A percentile compares a stretch with the other conserved stretches of the same genome.
Evolutionary conservation across 139 green algal species (phyloP).

Genomic region (Chlorella sp.): DNA sequence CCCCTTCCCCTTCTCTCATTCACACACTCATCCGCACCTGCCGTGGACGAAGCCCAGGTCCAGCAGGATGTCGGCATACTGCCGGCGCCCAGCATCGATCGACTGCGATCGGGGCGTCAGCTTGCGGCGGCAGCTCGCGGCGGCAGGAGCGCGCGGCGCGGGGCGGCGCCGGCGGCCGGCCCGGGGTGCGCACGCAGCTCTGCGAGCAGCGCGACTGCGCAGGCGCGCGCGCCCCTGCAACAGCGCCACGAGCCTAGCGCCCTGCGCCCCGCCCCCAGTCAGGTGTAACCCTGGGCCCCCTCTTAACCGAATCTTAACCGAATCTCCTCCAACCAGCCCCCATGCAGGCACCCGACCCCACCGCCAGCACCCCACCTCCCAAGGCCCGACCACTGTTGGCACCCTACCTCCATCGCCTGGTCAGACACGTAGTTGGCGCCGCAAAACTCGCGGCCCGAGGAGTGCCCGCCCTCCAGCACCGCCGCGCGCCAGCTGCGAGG

Average conservation of each 20-base stretch:
- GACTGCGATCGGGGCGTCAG: conserved; percentile 36
- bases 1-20: too few species aligned
- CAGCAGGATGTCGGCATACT: conserved; percentile 73
- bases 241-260: too few species aligned
- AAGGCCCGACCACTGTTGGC: too few species aligned
- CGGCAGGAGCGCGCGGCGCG: neutral
- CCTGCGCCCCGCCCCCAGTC: too few species aligned
- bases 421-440: conserved; percentile 34
- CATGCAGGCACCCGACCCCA: too few species aligned
- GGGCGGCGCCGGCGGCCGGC: neutral
- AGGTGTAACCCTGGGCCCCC: too few species aligned
- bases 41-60: conserved; percentile 77
- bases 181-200: neutral
- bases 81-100: conserved; percentile 61
- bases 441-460: conserved; percentile 26
- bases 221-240: too few species aligned
- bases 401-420: conserved; percentile 32
- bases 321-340: too few species aligned
- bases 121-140: neutral
- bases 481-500: conserved; percentile 12
- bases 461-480: conserved; percentile 22
- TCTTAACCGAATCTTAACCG: too few species aligned
- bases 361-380: too few species aligned
- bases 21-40: too few species aligned
- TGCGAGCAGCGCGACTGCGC: too few species aligned